phyloP scores from a whole-genome alignment of 768 basidiomycete genomes.

The Candolleomyces eurysporus region DNA sequence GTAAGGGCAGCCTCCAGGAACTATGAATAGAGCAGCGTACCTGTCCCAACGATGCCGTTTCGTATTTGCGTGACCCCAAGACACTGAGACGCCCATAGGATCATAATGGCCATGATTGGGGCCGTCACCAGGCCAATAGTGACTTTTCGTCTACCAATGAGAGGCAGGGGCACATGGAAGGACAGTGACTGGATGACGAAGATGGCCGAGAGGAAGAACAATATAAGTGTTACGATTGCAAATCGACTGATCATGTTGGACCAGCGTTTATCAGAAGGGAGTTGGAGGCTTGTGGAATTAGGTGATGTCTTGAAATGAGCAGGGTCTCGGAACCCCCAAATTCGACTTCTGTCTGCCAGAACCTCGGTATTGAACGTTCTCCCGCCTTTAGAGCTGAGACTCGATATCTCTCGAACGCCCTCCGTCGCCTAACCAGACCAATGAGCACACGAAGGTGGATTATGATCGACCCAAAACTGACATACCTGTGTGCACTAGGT shows the following conservation, averaged over 20 bases:
- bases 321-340: too few species aligned
- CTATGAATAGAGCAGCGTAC: conserved; percentile 10
- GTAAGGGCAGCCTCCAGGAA: not conserved
- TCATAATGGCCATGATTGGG: conserved; percentile 49
- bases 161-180: conserved; percentile 30
- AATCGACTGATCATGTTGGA: not conserved
- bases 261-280: not conserved
- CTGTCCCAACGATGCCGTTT: conserved; percentile 61
- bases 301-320: too few species aligned
- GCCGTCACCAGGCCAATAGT: conserved; percentile 51
- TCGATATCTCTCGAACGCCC: too few species aligned
- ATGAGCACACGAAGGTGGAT: too few species aligned
- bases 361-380: too few species aligned
- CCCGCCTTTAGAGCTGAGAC: too few species aligned
- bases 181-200: conserved; percentile 48
- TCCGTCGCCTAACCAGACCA: too few species aligned
- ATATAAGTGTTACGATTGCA: conserved; percentile 48
- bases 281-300: too few species aligned
- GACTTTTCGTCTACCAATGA: conserved; percentile 30
- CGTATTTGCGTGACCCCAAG: conserved; percentile 52
- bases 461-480: too few species aligned
- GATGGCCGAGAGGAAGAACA: conserved; percentile 52
- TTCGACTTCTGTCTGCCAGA: too few species aligned
- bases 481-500: too few species aligned
- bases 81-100: conserved; percentile 58